Conservation (phyloP, 2,329 filamentous ascomycete species). For the Aspergillus fijiensis region DNA sequence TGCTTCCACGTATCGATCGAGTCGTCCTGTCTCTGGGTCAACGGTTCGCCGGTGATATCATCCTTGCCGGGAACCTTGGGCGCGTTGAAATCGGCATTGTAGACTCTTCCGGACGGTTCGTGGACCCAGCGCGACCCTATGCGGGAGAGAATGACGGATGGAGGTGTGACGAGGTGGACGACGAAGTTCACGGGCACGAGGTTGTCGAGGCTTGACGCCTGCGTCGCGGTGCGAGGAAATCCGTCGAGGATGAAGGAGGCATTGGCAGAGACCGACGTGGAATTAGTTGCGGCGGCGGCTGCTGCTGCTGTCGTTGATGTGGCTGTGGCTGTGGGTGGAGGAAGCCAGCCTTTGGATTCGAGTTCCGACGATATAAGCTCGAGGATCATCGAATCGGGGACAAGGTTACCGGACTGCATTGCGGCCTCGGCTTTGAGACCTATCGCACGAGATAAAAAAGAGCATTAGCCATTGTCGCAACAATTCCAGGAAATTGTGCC, state of each 20-base stretch:
- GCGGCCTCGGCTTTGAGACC: conserved; percentile 86
- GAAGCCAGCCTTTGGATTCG: conserved; percentile 79
- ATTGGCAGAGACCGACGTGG: conserved; percentile 64
- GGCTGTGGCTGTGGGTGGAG: conserved; percentile 21
- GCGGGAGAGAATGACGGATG: conserved; percentile 80
- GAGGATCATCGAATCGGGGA: conserved; percentile 87
- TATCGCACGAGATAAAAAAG: conserved; percentile 37
- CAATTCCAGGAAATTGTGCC: neutral
- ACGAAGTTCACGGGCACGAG: conserved; percentile 94
- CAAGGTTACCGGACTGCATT: conserved; percentile 85
- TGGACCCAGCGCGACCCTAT: conserved; percentile 94
- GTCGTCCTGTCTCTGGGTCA: conserved; percentile 83
- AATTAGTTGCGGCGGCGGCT: conserved; percentile 21
- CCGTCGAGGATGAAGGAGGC: conserved; percentile 95
- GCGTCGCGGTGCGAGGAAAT: conserved; percentile 82
- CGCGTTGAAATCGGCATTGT: conserved; percentile 91
- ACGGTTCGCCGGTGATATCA: conserved; percentile 83
- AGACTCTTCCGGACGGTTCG: conserved; percentile 83
- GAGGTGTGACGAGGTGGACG: conserved; percentile 80
- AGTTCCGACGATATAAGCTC: conserved; percentile 91
- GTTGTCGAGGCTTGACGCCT: conserved; percentile 73
- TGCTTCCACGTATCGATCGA: conserved; percentile 80
- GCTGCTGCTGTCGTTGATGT: no score
- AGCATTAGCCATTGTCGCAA: neutral
- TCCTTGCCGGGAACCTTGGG: conserved; percentile 78